Percentiles rank a stretch among this genome's conserved stretches.
These are phyloP conservation scores for Baeospora myosura DNA, from an alignment of 1,284 basidiomycete genomes.

Conservation along the genomic window DNA sequence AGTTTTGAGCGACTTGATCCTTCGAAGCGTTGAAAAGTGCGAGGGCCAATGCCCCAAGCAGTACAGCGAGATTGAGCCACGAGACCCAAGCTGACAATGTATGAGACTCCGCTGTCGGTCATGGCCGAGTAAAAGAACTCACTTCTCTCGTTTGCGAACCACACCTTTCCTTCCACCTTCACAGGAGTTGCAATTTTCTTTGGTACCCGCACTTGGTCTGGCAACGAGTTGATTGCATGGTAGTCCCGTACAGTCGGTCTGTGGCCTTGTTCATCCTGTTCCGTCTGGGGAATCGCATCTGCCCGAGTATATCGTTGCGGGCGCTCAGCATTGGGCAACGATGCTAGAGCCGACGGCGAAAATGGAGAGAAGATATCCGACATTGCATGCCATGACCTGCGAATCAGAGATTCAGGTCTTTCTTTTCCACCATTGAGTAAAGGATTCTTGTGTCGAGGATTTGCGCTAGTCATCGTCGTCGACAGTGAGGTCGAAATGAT, in stretches of 20 bases:
- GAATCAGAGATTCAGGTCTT: slow-evolving; percentile 24
- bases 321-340: slow-evolving; percentile 51
- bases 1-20: slow-evolving; percentile 67
- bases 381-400: slow-evolving; percentile 52
- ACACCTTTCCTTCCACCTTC: slow-evolving; percentile 95
- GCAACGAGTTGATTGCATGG: slow-evolving; percentile 55
- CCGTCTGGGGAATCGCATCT: slow-evolving; percentile 60
- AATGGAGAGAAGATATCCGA: slow-evolving; percentile 59
- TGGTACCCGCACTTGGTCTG: slow-evolving; percentile 60
- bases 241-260: slow-evolving; percentile 63
- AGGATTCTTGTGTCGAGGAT: not conserved
- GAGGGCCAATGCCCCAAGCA: slow-evolving; percentile 81
- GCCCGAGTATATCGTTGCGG: slow-evolving; percentile 59
- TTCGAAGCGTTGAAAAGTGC: slow-evolving; percentile 85
- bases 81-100: slow-evolving; percentile 72
- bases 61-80: slow-evolving; percentile 81
- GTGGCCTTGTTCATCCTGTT: slow-evolving; percentile 43
- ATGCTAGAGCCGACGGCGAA: slow-evolving; percentile 58
- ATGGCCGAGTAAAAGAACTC: slow-evolving; percentile 18
- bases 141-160: slow-evolving; percentile 99
- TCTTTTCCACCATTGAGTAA: too few species aligned
- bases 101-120: not conserved
- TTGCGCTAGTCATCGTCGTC: not conserved
- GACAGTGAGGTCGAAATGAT: not conserved
- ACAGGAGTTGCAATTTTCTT: slow-evolving; percentile 88